phyloP scores from a whole-genome alignment of 2,329 filamentous ascomycete genomes.

The Stylonectria norvegica region DNA sequence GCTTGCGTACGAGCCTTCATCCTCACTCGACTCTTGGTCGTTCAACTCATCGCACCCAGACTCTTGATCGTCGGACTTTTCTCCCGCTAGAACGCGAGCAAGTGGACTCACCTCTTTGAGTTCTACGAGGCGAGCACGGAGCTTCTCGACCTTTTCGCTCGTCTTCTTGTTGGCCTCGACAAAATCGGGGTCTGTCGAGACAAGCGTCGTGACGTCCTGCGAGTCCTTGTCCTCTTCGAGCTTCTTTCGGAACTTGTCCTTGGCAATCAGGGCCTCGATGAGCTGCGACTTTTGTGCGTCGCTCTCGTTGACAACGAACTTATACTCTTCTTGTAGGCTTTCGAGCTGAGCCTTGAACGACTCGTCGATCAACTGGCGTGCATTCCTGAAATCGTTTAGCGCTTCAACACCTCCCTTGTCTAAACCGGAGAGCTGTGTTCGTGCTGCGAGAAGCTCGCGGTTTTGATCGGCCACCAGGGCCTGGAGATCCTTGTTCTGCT shows the following conservation, averaged over 20 bases:
- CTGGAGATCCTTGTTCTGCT: constrained; percentile 43
- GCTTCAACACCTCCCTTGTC: constrained; percentile 53
- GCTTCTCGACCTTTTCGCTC: constrained; percentile 55
- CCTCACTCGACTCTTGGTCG: too few species aligned
- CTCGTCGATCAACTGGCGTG: constrained; percentile 56
- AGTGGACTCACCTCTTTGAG: constrained; percentile 55
- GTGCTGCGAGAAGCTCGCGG: constrained; percentile 52
- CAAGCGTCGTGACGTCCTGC: constrained; percentile 30
- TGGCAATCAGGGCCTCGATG: constrained; percentile 56
- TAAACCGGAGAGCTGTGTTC: constrained; percentile 52
- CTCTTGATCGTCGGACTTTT: constrained; percentile 12
- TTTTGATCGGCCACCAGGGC: constrained; percentile 50
- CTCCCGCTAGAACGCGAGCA: constrained; percentile 7
- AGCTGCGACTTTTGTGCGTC: constrained; percentile 59
- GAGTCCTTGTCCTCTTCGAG: constrained; percentile 45
- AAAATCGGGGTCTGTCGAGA: constrained; percentile 33
- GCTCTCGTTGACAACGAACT: constrained; percentile 47
- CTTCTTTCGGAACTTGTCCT: constrained; percentile 57
- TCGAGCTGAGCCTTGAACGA: constrained; percentile 59
- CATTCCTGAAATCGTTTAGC: constrained; percentile 56
- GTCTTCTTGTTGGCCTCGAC: constrained; percentile 40
- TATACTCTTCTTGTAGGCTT: constrained; percentile 50
- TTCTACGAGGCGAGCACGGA: constrained; percentile 52
- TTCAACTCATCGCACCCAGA: too few species aligned
- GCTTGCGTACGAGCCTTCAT: too few species aligned